Evolutionary conservation across 768 basidiomycete species (phyloP), one percentile per base, ranked within the genome.

Genomic region (Saitozyma podzolica): DNA sequence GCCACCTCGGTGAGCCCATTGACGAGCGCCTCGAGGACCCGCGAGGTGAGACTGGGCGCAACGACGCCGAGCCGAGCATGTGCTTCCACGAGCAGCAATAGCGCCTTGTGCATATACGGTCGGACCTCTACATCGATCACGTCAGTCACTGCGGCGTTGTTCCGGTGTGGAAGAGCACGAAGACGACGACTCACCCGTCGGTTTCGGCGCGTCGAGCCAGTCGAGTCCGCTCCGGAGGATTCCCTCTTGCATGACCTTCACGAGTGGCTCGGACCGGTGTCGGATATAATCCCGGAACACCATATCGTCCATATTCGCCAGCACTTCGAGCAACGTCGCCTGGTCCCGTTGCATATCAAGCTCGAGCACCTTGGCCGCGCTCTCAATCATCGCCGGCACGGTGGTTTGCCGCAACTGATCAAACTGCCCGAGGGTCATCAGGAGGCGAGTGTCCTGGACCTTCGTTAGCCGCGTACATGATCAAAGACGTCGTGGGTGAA

Each of bases 141-240:
- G 20, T 19, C 48, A 40, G 16, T 40, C 16, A 10, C 16, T 14
- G 37, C 40, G 11, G 48, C 37, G 9, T 5, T 42, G 5, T 29
- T 5, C 29, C 29, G 5, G 29, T 29, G 29, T 29, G 29, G 2
- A 2, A 29, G 29, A 49, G 40, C 3, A 14, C 37, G 20, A 16
- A 50, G 19, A 41, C 17, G 8, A 19, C 40, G 43, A 72, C 84
- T 54, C 71, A 89, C 95, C 92, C 65, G 87, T 89, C 5, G 96
- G 96, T 73, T 95, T 92, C 4, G 89, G 87, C 0, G 91, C 92
- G 68, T 92, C 89, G 70, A 88, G 90, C 96, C 96, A 99, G 75
- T 97, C 91, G 84, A 97, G 90, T 40, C 84, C 81, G 37, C 82
- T 82, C 55, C 89, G 85, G 39, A 96, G 82, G 51, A 99, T 89